Evolutionary conservation across 2,329 filamentous ascomycete species (phyloP), one percentile per base, ranked within the genome.

Genomic region (Ceratocystis variospora): DNA sequence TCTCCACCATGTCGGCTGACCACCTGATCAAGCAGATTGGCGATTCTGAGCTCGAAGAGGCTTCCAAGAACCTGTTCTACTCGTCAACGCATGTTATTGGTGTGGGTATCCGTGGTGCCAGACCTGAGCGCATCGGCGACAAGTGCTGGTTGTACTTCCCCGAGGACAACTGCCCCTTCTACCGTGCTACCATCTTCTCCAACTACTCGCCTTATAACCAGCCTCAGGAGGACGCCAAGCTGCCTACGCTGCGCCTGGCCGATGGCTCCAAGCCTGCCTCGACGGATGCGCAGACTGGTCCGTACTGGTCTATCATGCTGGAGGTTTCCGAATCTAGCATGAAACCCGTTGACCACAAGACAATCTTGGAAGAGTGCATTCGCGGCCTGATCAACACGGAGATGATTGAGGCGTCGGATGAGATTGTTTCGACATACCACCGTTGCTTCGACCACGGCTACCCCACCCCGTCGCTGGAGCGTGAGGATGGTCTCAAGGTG

Each of bases 121-220:
- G 94, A 71, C 94, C 94, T 48, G 91, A 96, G 77, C 88, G 90
- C 75, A 99, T 99, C 72, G 94, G 94, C 71, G 94, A 99, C 81
- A 99, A 97, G 84, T 99, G 94, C 86, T 99, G 94, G 92, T 82
- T 99, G 71, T 99, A 99, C 85, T 99, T 97, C 86, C 94, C 94
- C 69, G 94, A 99, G 78, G 88, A 96, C 77, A 88, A 99, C 83
- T 96, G 91, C 82, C 91, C 91, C 75, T 99, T 99, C 83, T 99
- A 99, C 83, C 90, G 94, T 72, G 94, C 94, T 74, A 99, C 94
- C 74, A 97, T 99, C 80, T 99, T 99, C 85, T 97, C 93, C 78
- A 99, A 99, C 85, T 99, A 99, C 84, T 97, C 94, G 25, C 94
- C 93, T 64, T 87, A 96, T 85, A 99, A 99, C 83, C 94, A 97